Evolutionary conservation across 306 rosid genomes (phyloP), one percentile per base, ranked within the genome.

Genomic region (Malus sieversii): DNA sequence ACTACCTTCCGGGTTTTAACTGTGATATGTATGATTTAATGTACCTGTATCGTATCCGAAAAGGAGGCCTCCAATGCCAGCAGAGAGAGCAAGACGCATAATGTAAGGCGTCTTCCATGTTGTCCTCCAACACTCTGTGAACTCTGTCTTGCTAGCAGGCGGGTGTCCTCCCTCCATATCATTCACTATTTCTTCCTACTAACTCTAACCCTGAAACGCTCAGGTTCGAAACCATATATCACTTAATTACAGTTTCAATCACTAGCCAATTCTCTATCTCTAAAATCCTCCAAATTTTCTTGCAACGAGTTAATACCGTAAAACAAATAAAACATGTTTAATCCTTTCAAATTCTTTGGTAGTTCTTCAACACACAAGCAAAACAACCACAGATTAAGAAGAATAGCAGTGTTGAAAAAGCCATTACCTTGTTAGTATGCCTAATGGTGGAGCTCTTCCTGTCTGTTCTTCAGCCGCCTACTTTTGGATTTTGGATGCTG

Each of bases 41-140:
- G 63, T 10, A 90, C 97, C 97, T 9, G 98, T 93, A n/a, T 90
- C 95, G 10, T 93, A 93, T 75, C 96, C 98, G 58, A 93, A 93
- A 32, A 93, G 91, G 25, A 93, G 97, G 45, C 97, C 97, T 14
- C 96, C 96, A 33, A 93, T 80, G 68, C 96, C 98, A 15, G 97
- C 97, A 40, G 98, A 89, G 14, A 89, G 45, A 32, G 98, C 98
- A 23, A 93, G 98, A 12, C 91, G 89, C 93, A 93, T 84, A 12
- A 90, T 80, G 66, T 89, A 91, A 5, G 98, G 98, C 4, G 88
- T 89, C 71, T 66, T 85, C 80, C 84, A 85, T 74, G 88, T 73
- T 72, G 90, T 88, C 18, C 76, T 77, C 88, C 86, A 89, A 66
- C 95, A 90, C 81, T 90, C 91, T 13, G 84, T 71, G 75, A 86